Evolutionary conservation across 2,329 filamentous ascomycete species (phyloP).

Genomic region (Thelonectria olida): DNA sequence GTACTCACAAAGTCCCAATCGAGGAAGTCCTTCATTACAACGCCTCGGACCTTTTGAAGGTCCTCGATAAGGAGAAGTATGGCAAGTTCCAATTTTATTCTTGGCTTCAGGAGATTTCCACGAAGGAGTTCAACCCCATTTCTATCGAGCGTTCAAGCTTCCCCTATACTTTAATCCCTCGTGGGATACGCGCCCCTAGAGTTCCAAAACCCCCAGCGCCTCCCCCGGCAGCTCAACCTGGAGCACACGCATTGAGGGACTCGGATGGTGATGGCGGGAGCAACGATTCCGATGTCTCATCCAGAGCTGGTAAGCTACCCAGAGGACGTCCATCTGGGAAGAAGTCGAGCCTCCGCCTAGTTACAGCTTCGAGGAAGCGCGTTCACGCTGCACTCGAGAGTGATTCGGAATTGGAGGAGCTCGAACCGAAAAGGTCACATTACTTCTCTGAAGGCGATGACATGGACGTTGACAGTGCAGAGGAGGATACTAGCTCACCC

Average conservation of each 20-base stretch:
- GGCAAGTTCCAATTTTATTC: slow-evolving; percentile 41
- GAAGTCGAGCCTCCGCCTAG: slow-evolving; percentile 55
- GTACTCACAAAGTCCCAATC: slow-evolving; percentile 52
- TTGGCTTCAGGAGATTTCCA: slow-evolving; percentile 46
- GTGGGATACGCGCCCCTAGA: slow-evolving; percentile 31
- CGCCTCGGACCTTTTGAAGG: slow-evolving; percentile 49
- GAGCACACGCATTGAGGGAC: background rate
- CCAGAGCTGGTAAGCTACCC: slow-evolving; percentile 44
- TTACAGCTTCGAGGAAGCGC: slow-evolving; percentile 55
- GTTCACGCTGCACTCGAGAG: slow-evolving; percentile 49
- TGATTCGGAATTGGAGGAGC: slow-evolving; percentile 49
- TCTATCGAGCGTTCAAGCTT: slow-evolving; percentile 42
- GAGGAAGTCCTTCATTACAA: slow-evolving; percentile 57
- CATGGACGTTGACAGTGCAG: slow-evolving; percentile 41
- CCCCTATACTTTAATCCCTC: slow-evolving; percentile 38
- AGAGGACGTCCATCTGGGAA: slow-evolving; percentile 53
- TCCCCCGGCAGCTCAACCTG: background rate
- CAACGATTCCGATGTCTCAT: slow-evolving; percentile 33
- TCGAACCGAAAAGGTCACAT: slow-evolving; percentile 47
- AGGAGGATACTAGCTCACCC: slow-evolving; percentile 27
- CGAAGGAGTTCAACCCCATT: slow-evolving; percentile 38
- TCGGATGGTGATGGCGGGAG: slow-evolving; percentile 30
- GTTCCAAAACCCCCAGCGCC: slow-evolving; percentile 8
- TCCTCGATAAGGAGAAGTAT: slow-evolving; percentile 48
- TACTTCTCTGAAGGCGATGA: slow-evolving; percentile 45